Evolutionary conservation across 78 protist genomes (phyloP).

Genomic region (Isochrysis galbana): DNA sequence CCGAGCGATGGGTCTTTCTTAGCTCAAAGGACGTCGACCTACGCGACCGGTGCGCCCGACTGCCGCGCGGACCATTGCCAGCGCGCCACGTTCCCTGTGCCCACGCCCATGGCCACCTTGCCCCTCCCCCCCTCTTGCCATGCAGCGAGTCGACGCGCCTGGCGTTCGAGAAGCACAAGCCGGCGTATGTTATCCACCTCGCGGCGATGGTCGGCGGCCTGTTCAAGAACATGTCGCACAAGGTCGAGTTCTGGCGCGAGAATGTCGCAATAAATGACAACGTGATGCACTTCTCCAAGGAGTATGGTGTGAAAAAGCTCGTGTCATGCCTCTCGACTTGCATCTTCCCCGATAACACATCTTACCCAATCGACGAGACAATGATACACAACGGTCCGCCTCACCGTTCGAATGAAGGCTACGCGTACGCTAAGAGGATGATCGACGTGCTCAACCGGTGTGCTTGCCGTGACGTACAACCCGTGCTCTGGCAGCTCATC

Average conservation of each 20-base stretch:
- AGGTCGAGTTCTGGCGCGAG: slow-evolving; percentile 50
- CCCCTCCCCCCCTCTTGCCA: too few relatives aligned
- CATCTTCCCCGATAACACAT: slow-evolving; percentile 93
- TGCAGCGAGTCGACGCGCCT: neutral
- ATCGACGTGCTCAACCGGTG: slow-evolving; percentile 71
- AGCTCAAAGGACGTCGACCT: slow-evolving; percentile 77
- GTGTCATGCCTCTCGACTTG: slow-evolving; percentile 3
- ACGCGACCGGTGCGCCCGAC: neutral
- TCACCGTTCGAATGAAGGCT: slow-evolving; percentile 82
- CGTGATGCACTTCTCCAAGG: slow-evolving; percentile 61
- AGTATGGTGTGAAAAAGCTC: slow-evolving; percentile 39
- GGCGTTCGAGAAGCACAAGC: slow-evolving; percentile 65
- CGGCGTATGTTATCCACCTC: slow-evolving; percentile 92
- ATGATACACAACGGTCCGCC: slow-evolving; percentile 88
- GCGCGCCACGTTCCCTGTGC: neutral
- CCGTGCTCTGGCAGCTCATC: too few relatives aligned
- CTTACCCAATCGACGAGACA: slow-evolving; percentile 92
- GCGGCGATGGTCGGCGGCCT: slow-evolving; percentile 92
- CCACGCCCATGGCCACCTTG: too few relatives aligned
- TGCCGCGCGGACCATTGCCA: neutral
- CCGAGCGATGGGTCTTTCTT: slow-evolving; percentile 77
- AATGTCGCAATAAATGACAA: slow-evolving; percentile 86
- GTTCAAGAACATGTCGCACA: slow-evolving; percentile 79
- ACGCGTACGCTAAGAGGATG: slow-evolving; percentile 90
- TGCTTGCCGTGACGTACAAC: too few relatives aligned